Conservation (phyloP, 1,284 basidiomycete genomes). For the Leccinum pachyderme region DNA sequence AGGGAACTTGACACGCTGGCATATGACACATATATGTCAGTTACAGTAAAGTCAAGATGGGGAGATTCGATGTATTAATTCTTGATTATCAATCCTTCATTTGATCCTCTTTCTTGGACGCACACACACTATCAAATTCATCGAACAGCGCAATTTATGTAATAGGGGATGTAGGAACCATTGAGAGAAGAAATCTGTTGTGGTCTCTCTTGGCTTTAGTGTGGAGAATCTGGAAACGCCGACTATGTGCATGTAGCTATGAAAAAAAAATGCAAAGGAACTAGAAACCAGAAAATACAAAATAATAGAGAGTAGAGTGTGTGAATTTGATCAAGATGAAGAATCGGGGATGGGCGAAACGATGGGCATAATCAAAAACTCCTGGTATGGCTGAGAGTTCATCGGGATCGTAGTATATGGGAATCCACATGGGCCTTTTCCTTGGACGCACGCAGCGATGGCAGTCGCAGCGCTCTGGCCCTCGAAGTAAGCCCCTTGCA, state of each 20-base stretch:
- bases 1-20: no score
- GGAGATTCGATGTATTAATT: no score
- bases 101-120: no score
- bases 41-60: no score
- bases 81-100: no score
- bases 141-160: no score
- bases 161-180: no score
- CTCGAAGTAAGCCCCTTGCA: slow-evolving; percentile 48
- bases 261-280: neutral
- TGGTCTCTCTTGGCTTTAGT: no score
- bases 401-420: slow-evolving; percentile 25
- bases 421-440: slow-evolving; percentile 28
- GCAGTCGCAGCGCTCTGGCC: slow-evolving; percentile 36
- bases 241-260: neutral
- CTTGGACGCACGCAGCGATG: slow-evolving; percentile 40
- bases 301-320: neutral
- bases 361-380: neutral
- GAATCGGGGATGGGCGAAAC: neutral
- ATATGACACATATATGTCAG: no score
- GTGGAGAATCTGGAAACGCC: neutral
- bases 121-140: no score
- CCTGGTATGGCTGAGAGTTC: slow-evolving; percentile 26
- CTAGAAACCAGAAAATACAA: neutral
- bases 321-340: neutral
- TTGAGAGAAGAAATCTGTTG: no score